phyloP scores from a whole-genome alignment of 2,329 filamentous ascomycete species.

The Aspergillus ustus region DNA sequence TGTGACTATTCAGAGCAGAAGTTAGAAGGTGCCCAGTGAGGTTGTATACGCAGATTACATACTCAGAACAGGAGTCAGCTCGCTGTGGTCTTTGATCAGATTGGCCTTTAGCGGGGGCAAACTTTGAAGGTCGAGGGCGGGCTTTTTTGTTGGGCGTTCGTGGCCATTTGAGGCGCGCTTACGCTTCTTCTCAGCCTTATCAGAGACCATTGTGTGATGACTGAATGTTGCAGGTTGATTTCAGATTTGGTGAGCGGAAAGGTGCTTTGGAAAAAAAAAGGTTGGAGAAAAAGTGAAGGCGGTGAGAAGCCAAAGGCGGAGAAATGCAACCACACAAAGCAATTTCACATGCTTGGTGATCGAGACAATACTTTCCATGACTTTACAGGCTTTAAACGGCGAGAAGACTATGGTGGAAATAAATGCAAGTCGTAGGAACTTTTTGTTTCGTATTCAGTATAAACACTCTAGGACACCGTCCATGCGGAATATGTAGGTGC shows the following conservation, averaged over 20 bases:
- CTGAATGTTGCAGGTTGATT: background rate
- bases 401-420: background rate
- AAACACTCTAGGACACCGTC: conserved; percentile 44
- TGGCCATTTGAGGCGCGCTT: conserved; percentile 53
- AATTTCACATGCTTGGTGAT: background rate
- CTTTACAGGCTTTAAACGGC: background rate
- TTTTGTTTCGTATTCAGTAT: conserved; percentile 37
- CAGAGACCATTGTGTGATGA: conserved; percentile 35
- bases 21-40: background rate
- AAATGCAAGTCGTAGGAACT: conserved; percentile 21
- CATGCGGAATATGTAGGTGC: conserved; percentile 30
- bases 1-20: conserved; percentile 28
- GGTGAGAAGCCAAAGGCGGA: conserved; percentile 32
- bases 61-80: conserved; percentile 57
- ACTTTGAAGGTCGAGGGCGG: conserved; percentile 43
- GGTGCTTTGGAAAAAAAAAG: conserved; percentile 7
- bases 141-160: conserved; percentile 55
- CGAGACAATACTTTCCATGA: no score
- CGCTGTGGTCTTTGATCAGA: conserved; percentile 52
- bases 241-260: conserved; percentile 4
- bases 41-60: conserved; percentile 23
- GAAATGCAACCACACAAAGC: conserved; percentile 10
- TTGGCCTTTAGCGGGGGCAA: conserved; percentile 50
- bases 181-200: conserved; percentile 54
- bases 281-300: conserved; percentile 30